phyloP scores from a whole-genome alignment of 2,329 filamentous ascomycete species.

The Talaromyces islandicus region DNA sequence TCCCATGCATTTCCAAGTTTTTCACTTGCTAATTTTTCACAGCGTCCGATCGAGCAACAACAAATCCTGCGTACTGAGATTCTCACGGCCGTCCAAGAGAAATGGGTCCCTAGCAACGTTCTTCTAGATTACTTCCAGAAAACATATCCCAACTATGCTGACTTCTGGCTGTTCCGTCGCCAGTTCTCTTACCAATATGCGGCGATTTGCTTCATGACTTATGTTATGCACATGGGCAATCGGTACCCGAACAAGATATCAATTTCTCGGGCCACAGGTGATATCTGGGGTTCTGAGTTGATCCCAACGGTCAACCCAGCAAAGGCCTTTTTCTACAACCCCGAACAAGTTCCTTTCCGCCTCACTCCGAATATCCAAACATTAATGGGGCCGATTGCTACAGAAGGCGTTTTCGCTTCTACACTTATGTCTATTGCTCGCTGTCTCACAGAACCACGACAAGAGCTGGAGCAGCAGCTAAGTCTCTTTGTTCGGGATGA shows the following conservation, averaged over 20 bases:
- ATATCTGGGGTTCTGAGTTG: constrained; percentile 93
- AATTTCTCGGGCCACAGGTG: constrained; percentile 79
- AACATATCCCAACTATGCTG: constrained; percentile 80
- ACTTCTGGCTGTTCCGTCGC: constrained; percentile 97
- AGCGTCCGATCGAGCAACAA: constrained; percentile 57
- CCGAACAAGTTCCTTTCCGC: constrained; percentile 93
- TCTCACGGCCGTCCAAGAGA: constrained; percentile 89
- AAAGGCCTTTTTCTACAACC: constrained; percentile 89
- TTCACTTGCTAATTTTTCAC: constrained; percentile 21
- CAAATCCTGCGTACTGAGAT: constrained; percentile 77
- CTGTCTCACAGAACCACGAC: constrained; percentile 75
- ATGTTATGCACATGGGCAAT: constrained; percentile 94
- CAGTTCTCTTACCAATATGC: constrained; percentile 96
- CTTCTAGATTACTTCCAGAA: constrained; percentile 84
- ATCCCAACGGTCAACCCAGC: constrained; percentile 80
- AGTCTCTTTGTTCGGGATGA: constrained; percentile 95
- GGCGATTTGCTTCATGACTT: constrained; percentile 95
- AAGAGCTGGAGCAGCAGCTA: constrained; percentile 89
- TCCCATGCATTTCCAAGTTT: background rate
- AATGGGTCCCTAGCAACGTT: constrained; percentile 78
- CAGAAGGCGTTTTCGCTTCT: constrained; percentile 93
- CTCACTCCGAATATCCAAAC: constrained; percentile 94
- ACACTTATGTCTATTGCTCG: constrained; percentile 94
- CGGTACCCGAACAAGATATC: constrained; percentile 94
- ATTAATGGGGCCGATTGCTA: constrained; percentile 90